Conservation (phyloP, 495 filamentous ascomycete genomes). For the Lentithecium fluviatile region DNA sequence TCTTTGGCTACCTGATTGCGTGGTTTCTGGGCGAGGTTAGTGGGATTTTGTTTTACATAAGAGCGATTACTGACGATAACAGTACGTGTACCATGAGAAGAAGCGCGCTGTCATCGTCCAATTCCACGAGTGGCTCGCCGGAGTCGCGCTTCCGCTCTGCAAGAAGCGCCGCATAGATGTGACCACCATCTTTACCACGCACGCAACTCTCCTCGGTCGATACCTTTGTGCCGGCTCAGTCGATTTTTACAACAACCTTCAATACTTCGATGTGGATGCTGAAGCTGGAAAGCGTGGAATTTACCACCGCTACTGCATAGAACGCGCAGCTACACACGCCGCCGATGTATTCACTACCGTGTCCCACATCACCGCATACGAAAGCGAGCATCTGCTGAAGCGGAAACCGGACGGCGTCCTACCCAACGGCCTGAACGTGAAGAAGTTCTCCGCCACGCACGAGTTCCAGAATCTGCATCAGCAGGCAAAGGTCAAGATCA, state of each 20-base stretch:
- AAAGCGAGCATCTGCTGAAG: slow-evolving; percentile 96
- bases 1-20: slow-evolving; percentile 94
- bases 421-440: slow-evolving; percentile 96
- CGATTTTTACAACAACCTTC: slow-evolving; percentile 99
- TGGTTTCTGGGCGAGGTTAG: slow-evolving; percentile 97
- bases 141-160: slow-evolving; percentile 89
- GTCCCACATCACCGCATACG: slow-evolving; percentile 96
- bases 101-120: slow-evolving; percentile 89
- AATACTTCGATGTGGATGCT: slow-evolving; percentile 93
- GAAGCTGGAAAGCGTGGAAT: slow-evolving; percentile 98
- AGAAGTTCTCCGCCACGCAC: slow-evolving; percentile 97
- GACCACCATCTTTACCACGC: slow-evolving; percentile 98
- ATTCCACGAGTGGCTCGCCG: slow-evolving; percentile 98
- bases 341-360: slow-evolving; percentile 98
- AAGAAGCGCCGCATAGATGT: slow-evolving; percentile 94
- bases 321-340: slow-evolving; percentile 85
- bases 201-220: slow-evolving; percentile 89
- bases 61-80: slow-evolving; percentile 24
- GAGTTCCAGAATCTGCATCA: slow-evolving; percentile 99
- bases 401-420: slow-evolving; percentile 95
- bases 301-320: slow-evolving; percentile 98
- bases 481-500: slow-evolving; percentile 93
- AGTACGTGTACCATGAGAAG: slow-evolving; percentile 93
- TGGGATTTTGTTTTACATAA: not conserved
- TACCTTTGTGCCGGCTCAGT: slow-evolving; percentile 97